phyloP scores from a whole-genome alignment of 1,139 yeast species.

The Lodderomyces theae region DNA sequence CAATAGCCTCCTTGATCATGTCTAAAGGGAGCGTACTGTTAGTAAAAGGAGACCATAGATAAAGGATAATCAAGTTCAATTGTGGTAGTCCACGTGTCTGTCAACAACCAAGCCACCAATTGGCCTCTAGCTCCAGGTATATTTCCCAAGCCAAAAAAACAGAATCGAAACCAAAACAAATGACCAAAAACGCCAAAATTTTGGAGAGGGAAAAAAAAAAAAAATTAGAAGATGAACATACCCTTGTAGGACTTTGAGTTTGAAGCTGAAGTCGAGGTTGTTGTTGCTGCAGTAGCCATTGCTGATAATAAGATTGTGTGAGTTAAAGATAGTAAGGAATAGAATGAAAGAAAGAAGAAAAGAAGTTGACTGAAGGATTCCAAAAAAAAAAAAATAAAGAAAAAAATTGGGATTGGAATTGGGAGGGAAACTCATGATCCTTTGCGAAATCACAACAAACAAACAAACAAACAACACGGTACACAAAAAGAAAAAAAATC shows the following conservation, averaged over 20 bases:
- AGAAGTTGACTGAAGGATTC: not conserved
- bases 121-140: not conserved
- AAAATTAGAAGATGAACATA: constrained; percentile 25
- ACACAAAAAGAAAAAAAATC: not conserved
- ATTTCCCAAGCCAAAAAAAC: too few species aligned
- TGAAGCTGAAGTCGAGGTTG: constrained; percentile 6
- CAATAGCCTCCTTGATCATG: constrained; percentile 73
- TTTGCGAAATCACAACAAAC: constrained; percentile 1
- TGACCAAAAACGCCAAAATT: too few species aligned
- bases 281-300: constrained; percentile 20
- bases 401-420: not conserved
- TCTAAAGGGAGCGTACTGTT: constrained; percentile 34
- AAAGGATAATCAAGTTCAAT: too few species aligned
- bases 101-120: too few species aligned
- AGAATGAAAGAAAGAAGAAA: constrained; percentile 3
- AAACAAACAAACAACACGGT: not conserved
- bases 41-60: not conserved
- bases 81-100: too few species aligned
- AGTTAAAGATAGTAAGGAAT: constrained; percentile 6
- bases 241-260: constrained; percentile 46
- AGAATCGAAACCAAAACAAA: constrained; percentile 3
- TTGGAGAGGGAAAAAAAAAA: too few species aligned
- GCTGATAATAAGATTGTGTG: constrained; percentile 14
- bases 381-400: not conserved
- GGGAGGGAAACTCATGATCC: not conserved